Base-by-base conservation (phyloP, 257 asterid genomes). In the Vinca minor region DNA sequence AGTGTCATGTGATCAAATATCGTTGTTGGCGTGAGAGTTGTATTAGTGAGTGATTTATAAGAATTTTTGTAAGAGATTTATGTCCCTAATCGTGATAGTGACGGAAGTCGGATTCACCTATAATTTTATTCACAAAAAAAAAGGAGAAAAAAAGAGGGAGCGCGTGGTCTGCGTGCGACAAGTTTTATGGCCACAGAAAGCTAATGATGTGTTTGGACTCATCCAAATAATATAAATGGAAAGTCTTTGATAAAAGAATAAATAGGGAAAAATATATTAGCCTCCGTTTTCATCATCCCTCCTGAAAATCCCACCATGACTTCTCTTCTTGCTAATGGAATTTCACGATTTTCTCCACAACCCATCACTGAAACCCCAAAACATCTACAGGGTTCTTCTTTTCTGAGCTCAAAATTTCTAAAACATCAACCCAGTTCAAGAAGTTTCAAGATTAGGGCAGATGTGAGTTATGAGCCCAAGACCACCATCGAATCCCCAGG, bases 271-370 rank as follows among this genome's bases (percentile, higher is more conserved):
- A n/a, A n/a, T n/a, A n/a, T n/a, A n/a, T n/a, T n/a, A n/a, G n/a
- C n/a, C n/a, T n/a, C n/a, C n/a, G n/a, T n/a, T n/a, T n/a, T n/a
- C n/a, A n/a, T n/a, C n/a, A n/a, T n/a, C 15, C 23, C 65, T 35
- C 15, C 44, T 34, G 47, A 21, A 42, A 49, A 64, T 29, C n/a
- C 26, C 13, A 1, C 71, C 50, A 87, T 91, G 98, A 85, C 98
- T 29, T 79, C 95, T 66, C 80, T 86, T 68, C 85, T 86, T 72
- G 76, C 91, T 60, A 82, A 82, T 74, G 93, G 95, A 29, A 78
- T 85, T 62, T 76, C 88, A 0, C 65, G 74, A 59, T 81, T 87
- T 58, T 69, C 71, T 29, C 84, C 80, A 21, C 92, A 82, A 25
- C 73, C 86, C 72, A 64, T 75, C 57, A 39, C 82, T 14, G 95